phyloP scores from a whole-genome alignment of 108 stramenopile genomes.

The Discostella stelligeroides region DNA sequence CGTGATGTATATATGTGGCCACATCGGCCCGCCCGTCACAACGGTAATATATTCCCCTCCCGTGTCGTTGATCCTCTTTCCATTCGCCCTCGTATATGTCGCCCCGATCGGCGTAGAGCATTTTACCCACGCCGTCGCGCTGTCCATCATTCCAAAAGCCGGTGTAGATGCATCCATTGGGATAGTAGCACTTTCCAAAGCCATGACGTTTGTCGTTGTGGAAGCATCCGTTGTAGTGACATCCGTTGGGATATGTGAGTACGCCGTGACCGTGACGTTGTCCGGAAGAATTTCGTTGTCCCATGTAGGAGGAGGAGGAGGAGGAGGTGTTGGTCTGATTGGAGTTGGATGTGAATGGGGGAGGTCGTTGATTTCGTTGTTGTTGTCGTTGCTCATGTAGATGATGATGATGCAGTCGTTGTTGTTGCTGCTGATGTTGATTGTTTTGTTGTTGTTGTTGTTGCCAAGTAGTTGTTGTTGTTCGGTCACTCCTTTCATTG shows the following conservation, averaged over 20 bases:
- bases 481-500: neutral
- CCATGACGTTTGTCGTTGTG: conserved; percentile 21
- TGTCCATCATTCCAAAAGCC: conserved; percentile 25
- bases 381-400: too few species aligned
- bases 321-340: neutral
- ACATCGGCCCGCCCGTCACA: conserved; percentile 27
- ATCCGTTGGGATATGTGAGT: conserved; percentile 24
- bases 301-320: neutral
- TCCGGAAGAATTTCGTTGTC: neutral
- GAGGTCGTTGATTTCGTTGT: too few species aligned
- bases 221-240: conserved; percentile 26
- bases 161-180: conserved; percentile 21
- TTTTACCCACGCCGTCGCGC: conserved; percentile 13
- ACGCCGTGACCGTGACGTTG: neutral
- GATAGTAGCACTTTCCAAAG: conserved; percentile 24
- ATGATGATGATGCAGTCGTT: too few species aligned
- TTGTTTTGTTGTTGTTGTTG: neutral
- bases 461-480: too few species aligned
- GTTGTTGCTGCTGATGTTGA: conserved; percentile 1
- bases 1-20: conserved; percentile 4
- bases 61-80: conserved; percentile 36
- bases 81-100: conserved; percentile 34
- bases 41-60: conserved; percentile 22
- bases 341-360: too few species aligned
- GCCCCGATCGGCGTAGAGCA: conserved; percentile 14